These are phyloP conservation scores for Paramecium caudatum DNA, from an alignment of 73 alveolate genomes.

Conservation along the genomic window DNA sequence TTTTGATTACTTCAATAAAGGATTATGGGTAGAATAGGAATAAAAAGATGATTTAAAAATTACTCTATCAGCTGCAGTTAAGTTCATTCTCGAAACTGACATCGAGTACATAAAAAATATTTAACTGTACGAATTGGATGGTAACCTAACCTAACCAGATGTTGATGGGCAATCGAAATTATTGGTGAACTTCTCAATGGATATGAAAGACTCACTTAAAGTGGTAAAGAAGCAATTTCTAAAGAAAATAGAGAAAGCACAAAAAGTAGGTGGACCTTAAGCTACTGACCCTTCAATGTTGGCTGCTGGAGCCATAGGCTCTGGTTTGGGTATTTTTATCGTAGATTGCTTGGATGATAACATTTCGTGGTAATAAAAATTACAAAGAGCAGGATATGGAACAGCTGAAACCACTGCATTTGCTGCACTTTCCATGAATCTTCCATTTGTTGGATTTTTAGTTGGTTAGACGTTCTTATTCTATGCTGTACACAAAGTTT, in stretches of 20 bases:
- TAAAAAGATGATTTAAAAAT: neutral
- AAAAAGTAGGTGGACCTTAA: constrained; percentile 36
- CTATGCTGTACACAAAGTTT: constrained; percentile 43
- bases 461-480: constrained; percentile 45
- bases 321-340: constrained; percentile 53
- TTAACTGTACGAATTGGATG: neutral
- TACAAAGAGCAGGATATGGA: constrained; percentile 58
- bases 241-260: neutral
- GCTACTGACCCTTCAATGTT: constrained; percentile 27
- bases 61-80: neutral
- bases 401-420: constrained; percentile 67
- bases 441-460: constrained; percentile 56
- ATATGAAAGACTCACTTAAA: neutral
- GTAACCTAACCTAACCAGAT: neutral
- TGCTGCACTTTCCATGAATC: constrained; percentile 56
- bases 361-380: constrained; percentile 53
- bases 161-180: neutral
- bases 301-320: constrained; percentile 64
- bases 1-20: neutral
- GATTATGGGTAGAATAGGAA: neutral
- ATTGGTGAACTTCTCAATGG: constrained; percentile 11
- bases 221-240: neutral
- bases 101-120: neutral
- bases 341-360: constrained; percentile 63
- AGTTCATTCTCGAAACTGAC: neutral